Evolutionary conservation across 1,284 basidiomycete genomes (phyloP), one percentile per base, ranked within the genome.

Genomic region (Pisolithus thermaeus): DNA sequence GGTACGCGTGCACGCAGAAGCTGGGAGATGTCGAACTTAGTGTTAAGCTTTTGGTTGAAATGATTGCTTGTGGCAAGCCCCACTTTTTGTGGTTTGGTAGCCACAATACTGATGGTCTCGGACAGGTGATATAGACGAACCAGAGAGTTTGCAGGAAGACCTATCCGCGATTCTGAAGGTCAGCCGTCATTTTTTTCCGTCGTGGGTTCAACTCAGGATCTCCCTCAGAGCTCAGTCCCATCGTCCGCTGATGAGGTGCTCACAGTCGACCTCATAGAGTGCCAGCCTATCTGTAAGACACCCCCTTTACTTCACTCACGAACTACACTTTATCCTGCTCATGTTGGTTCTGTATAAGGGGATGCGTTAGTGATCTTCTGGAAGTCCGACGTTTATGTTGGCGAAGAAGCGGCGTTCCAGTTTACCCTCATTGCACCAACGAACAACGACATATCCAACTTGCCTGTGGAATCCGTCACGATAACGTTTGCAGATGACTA

Each of bases 1-100:
- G 89, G 87, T 89, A 90, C 69, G 73, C 81, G 1, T 92, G 87
- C 63, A 87, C 89, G 1, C 83, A 85, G 63, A 78, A 78, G 57
- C 74, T 90, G 0, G 87, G 83, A 1, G 83, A 90, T 58, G 79
- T 89, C 25, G 88, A 90, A 54, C 72, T 84, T 25, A 84, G 86
- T 40, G 79, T 91, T 25, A 77, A 75, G 53, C 66, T 93, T 18
- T 65, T 92, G 52, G 62, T 93, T n/a, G 90, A 94, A 65, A 85
- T 92, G 81, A 71, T 94, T 50, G 80, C 79, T 11, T 80, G 87
- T 59, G 83, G 90, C 88, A 50, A 54, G 75, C 57, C n/a, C 4
- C 45, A 11, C 39, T 16, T n/a, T 12, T 6, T 8, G 18, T 27
- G 37, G 22, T 3, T 28, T 39, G 48, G 27, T 23, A 38, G 25